Evolutionary conservation across 2,329 filamentous ascomycete species (phyloP).

Genomic region (Boeremia exigua): DNA sequence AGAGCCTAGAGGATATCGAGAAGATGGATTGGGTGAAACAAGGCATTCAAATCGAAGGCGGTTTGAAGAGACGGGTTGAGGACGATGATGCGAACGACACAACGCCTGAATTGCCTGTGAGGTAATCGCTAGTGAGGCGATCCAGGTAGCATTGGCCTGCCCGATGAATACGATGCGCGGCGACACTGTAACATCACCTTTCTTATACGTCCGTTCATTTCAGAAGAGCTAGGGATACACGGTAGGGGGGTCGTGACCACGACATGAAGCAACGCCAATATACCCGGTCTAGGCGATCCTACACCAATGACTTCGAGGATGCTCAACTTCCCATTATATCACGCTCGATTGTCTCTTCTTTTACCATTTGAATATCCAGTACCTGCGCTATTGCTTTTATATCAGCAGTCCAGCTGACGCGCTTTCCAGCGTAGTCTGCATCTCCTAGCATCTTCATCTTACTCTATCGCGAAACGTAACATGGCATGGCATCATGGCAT

Average conservation of each 20-base stretch:
- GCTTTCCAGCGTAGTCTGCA: neutral
- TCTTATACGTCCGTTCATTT: constrained; percentile 9
- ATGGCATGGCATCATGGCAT: constrained; percentile 2
- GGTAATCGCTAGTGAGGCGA: constrained; percentile 42
- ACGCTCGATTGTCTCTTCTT: neutral
- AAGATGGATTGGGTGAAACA: constrained; percentile 76
- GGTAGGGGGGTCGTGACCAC: constrained; percentile 14
- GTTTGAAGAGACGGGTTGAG: constrained; percentile 60
- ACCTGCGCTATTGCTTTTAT: neutral
- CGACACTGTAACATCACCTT: constrained; percentile 11
- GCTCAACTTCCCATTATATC: constrained; percentile 7
- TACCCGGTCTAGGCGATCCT: constrained; percentile 16
- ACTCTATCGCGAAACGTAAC: neutral
- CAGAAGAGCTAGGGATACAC: constrained; percentile 16
- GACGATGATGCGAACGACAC: constrained; percentile 45
- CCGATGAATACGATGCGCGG: neutral
- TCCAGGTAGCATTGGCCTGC: neutral
- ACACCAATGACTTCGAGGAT: constrained; percentile 11
- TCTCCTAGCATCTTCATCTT: neutral
- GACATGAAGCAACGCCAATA: constrained; percentile 19
- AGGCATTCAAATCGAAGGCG: constrained; percentile 72
- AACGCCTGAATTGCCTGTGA: constrained; percentile 20
- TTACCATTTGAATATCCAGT: constrained; percentile 13
- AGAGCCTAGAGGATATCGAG: constrained; percentile 75
- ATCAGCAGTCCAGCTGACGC: neutral